Evolutionary conservation across 495 filamentous ascomycete species (phyloP).

Genomic region (Xylaria intraflava): DNA sequence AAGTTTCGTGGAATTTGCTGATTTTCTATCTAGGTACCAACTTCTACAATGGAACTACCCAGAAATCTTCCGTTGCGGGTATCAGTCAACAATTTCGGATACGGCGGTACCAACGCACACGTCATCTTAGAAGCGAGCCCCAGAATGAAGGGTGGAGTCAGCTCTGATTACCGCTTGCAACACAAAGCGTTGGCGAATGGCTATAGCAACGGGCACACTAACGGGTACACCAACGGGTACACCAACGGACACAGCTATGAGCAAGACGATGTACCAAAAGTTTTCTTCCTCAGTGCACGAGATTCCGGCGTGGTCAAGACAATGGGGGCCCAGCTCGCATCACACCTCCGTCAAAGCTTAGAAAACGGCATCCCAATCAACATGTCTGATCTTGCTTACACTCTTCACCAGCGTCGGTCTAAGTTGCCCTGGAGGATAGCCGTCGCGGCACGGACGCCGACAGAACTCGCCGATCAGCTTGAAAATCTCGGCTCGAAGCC

Average conservation of each 20-base stretch:
- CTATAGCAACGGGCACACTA: slow-evolving; percentile 10
- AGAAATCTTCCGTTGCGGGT: slow-evolving; percentile 26
- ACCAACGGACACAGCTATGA: no score
- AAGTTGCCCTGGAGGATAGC: slow-evolving; percentile 33
- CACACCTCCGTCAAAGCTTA: slow-evolving; percentile 18
- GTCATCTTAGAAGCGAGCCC: slow-evolving; percentile 39
- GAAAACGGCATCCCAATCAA: neutral
- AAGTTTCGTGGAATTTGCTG: no score
- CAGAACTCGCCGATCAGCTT: slow-evolving; percentile 28
- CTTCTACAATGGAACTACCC: neutral
- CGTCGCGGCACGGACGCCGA: slow-evolving; percentile 19
- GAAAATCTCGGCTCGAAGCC: slow-evolving; percentile 26
- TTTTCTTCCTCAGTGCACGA: slow-evolving; percentile 42
- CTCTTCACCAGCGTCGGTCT: slow-evolving; percentile 35
- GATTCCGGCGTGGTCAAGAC: slow-evolving; percentile 26
- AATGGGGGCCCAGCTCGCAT: slow-evolving; percentile 35
- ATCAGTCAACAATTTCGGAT: slow-evolving; percentile 49
- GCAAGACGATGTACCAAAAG: slow-evolving; percentile 26
- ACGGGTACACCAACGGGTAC: slow-evolving; percentile 14
- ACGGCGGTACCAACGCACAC: slow-evolving; percentile 52
- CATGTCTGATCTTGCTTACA: slow-evolving; percentile 32
- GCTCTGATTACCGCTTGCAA: no score
- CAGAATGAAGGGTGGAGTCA: no score
- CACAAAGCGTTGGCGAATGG: neutral
- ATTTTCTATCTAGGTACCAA: slow-evolving; percentile 6